A percentile compares a stretch with the other conserved stretches of the same genome.
phyloP scores from a whole-genome alignment of 192 early-diverging fungal species.

The Coemansia sp. region DNA sequence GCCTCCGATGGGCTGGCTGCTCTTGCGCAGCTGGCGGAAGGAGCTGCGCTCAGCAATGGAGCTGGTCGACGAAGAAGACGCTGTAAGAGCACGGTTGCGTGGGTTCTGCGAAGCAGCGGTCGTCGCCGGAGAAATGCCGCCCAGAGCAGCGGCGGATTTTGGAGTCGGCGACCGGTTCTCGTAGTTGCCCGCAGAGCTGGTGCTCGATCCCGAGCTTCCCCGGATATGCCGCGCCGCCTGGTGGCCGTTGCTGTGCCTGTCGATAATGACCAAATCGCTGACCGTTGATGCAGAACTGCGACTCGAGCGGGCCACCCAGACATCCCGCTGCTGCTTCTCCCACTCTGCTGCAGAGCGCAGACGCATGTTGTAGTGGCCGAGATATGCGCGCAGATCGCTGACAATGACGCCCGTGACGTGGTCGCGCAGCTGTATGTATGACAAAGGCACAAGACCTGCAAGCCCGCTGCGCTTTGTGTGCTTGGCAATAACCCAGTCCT shows the following conservation, averaged over 20 bases:
- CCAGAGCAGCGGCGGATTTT: slow-evolving; percentile 17
- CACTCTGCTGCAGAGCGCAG: slow-evolving; percentile 60
- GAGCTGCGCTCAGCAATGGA: slow-evolving; percentile 54
- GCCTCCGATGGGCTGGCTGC: slow-evolving; percentile 51
- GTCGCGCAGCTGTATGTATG: slow-evolving; percentile 76
- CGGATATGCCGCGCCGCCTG: neutral
- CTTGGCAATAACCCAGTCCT: slow-evolving; percentile 80
- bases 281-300: slow-evolving; percentile 34
- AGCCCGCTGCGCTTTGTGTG: slow-evolving; percentile 63
- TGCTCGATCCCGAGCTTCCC: slow-evolving; percentile 19
- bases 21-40: slow-evolving; percentile 42
- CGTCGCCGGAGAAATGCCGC: slow-evolving; percentile 19
- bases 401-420: slow-evolving; percentile 66
- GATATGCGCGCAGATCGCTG: slow-evolving; percentile 64
- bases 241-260: neutral
- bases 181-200: slow-evolving; percentile 9
- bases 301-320: slow-evolving; percentile 26
- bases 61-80: slow-evolving; percentile 50
- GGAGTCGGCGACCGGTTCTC: slow-evolving; percentile 36
- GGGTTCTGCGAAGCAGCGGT: slow-evolving; percentile 14
- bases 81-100: slow-evolving; percentile 44
- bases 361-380: slow-evolving; percentile 37
- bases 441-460: slow-evolving; percentile 74
- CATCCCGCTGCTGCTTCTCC: slow-evolving; percentile 60
- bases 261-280: slow-evolving; percentile 24